These are phyloP conservation scores for Lentinus brumalis DNA, from an alignment of 768 basidiomycete genomes.

Conservation along the genomic window DNA sequence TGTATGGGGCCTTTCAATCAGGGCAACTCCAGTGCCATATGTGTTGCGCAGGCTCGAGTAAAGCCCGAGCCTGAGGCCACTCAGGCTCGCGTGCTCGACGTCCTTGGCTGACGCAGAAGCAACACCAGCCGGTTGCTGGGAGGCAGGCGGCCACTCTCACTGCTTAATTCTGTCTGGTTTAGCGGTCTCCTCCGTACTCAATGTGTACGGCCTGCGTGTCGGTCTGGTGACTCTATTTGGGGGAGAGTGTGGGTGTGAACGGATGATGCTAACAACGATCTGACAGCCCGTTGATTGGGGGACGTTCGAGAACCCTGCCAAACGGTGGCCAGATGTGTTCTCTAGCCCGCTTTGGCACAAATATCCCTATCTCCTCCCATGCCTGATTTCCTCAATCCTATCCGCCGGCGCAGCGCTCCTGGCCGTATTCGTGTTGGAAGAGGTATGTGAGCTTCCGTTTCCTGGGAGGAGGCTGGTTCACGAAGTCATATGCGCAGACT, in stretches of 20 bases:
- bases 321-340: conserved; percentile 48
- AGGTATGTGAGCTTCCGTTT: conserved; percentile 40
- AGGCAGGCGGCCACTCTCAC: no score
- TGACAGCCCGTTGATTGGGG: conserved; percentile 61
- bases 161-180: no score
- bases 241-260: no score
- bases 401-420: conserved; percentile 43
- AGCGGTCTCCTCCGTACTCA: not conserved
- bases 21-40: no score
- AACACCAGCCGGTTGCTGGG: no score
- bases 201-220: not conserved
- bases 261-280: not conserved
- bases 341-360: conserved; percentile 44
- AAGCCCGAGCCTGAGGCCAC: no score
- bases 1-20: no score
- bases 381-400: conserved; percentile 46
- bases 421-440: conserved; percentile 51
- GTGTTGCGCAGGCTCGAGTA: no score
- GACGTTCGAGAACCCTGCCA: conserved; percentile 52
- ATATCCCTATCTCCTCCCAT: conserved; percentile 66
- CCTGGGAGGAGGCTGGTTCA: not conserved
- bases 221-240: no score
- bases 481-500: conserved; percentile 15
- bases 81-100: no score
- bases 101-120: no score